Evolutionary conservation across 352 stramenopile species (phyloP).

Genomic region (Chrysophaeum taylorii): DNA sequence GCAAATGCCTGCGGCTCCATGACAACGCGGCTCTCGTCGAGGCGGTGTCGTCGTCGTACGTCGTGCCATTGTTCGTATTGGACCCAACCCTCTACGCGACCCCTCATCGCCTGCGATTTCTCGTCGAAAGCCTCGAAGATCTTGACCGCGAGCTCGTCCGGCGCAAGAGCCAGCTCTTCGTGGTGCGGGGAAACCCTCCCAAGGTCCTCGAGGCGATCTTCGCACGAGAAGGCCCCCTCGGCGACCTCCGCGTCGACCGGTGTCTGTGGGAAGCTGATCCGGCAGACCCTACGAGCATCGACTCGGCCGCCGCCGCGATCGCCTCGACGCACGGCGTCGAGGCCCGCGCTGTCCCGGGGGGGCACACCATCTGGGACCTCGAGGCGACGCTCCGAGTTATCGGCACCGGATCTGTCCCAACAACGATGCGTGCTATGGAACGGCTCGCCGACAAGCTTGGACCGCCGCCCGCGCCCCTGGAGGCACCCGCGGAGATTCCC

Average conservation of each 20-base stretch:
- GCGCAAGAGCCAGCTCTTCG: constrained; percentile 43
- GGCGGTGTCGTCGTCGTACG: constrained; percentile 42
- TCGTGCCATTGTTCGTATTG: constrained; percentile 74
- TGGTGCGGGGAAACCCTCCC: constrained; percentile 37
- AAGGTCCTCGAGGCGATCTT: background rate
- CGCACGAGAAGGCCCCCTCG: constrained; percentile 21
- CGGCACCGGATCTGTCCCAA: constrained; percentile 47
- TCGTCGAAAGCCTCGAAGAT: constrained; percentile 77
- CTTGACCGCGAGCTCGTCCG: constrained; percentile 43
- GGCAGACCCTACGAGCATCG: no score
- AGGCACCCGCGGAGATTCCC: constrained; percentile 42
- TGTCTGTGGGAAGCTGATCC: no score
- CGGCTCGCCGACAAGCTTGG: constrained; percentile 46
- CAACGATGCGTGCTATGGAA: constrained; percentile 62
- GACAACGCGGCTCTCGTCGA: constrained; percentile 82
- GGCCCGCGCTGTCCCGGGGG: constrained; percentile 40
- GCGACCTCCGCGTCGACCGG: no score
- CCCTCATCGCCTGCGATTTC: constrained; percentile 59
- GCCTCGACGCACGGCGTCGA: background rate
- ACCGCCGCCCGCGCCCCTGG: constrained; percentile 42
- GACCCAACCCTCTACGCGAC: constrained; percentile 69
- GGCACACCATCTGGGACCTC: constrained; percentile 60
- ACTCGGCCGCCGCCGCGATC: background rate
- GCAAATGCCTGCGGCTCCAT: constrained; percentile 84
- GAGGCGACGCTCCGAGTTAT: no score